phyloP scores from a whole-genome alignment of 345 rosid species.

The Dipteronia sinensis region DNA sequence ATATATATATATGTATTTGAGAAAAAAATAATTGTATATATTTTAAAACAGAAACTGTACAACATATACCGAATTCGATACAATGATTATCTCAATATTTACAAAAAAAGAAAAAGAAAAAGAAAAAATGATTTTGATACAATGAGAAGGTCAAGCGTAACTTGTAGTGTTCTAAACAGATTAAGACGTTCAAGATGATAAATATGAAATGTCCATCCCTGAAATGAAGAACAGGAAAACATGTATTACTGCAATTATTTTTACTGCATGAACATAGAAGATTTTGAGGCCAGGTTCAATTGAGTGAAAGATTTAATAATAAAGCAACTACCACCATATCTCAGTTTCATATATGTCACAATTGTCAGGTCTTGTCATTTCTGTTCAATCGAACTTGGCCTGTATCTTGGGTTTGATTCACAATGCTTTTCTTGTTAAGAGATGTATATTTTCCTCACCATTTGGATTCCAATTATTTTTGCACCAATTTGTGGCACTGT shows the following conservation, averaged over 20 bases:
- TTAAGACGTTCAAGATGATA: neutral
- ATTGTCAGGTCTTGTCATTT: constrained; percentile 14
- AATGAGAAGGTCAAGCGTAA: no score
- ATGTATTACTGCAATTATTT: neutral
- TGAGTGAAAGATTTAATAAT: neutral
- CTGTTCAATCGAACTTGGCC: constrained; percentile 24
- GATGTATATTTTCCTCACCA: neutral
- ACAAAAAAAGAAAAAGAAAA: no score
- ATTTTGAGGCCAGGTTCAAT: constrained; percentile 13
- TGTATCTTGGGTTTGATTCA: constrained; percentile 23
- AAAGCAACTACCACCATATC: neutral
- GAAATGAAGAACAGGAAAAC: neutral
- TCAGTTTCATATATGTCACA: neutral
- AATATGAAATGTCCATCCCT: neutral
- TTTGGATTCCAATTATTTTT: neutral
- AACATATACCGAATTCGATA: no score
- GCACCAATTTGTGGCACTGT: neutral
- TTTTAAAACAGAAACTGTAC: no score
- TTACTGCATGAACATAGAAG: constrained; percentile 19
- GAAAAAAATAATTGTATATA: no score
- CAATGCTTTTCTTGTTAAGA: neutral
- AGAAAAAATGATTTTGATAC: neutral
- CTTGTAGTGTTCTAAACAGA: neutral
- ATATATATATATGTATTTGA: no score
- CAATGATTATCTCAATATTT: neutral